Evolutionary conservation across 2,329 filamentous ascomycete genomes (phyloP), one percentile per base, ranked within the genome.

Genomic region (Calonectria hawksworthii): DNA sequence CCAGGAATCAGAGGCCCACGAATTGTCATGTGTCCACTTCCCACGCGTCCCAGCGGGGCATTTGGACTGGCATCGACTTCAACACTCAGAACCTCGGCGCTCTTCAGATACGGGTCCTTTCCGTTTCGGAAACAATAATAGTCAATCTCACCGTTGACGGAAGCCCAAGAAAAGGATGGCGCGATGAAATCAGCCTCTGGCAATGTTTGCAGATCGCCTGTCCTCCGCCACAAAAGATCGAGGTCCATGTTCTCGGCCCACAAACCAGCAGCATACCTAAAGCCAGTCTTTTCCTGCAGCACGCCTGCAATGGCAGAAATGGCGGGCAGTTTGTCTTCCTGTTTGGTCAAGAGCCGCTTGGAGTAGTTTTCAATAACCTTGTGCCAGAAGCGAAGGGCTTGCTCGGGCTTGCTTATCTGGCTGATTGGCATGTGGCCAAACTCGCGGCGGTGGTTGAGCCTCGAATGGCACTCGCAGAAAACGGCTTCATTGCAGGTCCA

Each of bases 281-380:
- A 79, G 0, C 69, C 68, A 7, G 76, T 78, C 3, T 70, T 76
- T 41, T 75, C 71, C 36, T 78, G 77, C 41, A 83, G 59, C 5
- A 75, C 70, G 6, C 74, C 76, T 0, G 82, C 83, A 28, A 83
- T 73, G 0, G 81, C 82, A 4, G 82, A 82, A 47, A 84, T 79
- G 1, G 81, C 83, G 0, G 82, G 81, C 6, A 84, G 76, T 26
- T 79, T 80, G 52, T 84, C 83, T 0, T 67, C 34, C 4, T 63
- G 36, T 0, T 79, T 70, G 0, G 79, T 80, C 21, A 84, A 59
- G 2, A 77, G 65, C 6, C 80, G 71, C 28, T 75, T 74, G 2
- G 81, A 78, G 61, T 83, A 83, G 56, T 77, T 80, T 56, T 82
- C 78, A 21, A 83, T 74, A 1, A 81, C 74, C 18, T 81, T 80